These are phyloP conservation scores for Backusella tarrabulga DNA, from an alignment of 192 early-diverging fungal genomes.

Conservation along the genomic window DNA sequence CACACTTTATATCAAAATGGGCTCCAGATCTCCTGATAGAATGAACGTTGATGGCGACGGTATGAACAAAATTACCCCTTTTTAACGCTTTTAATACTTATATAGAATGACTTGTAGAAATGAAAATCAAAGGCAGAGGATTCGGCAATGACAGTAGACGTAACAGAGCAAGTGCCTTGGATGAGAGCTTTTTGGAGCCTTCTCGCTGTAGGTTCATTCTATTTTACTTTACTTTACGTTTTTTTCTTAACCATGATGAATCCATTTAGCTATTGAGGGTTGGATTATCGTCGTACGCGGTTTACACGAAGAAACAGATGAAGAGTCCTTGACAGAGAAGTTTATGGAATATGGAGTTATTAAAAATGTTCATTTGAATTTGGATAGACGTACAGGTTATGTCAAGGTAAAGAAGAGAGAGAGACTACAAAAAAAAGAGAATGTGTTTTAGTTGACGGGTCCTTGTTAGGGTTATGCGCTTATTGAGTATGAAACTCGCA, in stretches of 20 bases:
- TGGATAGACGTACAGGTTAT: constrained; percentile 93
- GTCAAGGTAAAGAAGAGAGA: constrained; percentile 71
- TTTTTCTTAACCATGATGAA: background rate
- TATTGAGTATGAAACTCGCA: constrained; percentile 79
- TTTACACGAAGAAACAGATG: constrained; percentile 92
- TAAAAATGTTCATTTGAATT: constrained; percentile 88
- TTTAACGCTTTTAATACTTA: background rate
- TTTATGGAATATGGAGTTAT: constrained; percentile 91
- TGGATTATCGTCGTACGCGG: constrained; percentile 95
- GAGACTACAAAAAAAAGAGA: background rate
- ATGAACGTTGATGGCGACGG: constrained; percentile 27
- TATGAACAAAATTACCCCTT: background rate
- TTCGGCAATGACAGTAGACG: background rate
- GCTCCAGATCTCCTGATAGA: constrained; percentile 19
- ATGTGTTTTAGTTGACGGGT: background rate
- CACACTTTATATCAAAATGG: background rate
- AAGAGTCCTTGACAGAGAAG: constrained; percentile 85
- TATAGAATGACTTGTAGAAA: background rate
- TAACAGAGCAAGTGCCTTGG: constrained; percentile 1
- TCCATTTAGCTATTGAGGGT: constrained; percentile 73
- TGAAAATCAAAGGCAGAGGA: constrained; percentile 12
- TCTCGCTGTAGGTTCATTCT: constrained; percentile 18
- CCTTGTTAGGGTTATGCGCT: constrained; percentile 87
- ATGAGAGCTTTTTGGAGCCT: constrained; percentile 12
- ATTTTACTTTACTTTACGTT: background rate